Evolutionary conservation across 495 filamentous ascomycete species (phyloP).

Genomic region (Penicillium subrubescens): DNA sequence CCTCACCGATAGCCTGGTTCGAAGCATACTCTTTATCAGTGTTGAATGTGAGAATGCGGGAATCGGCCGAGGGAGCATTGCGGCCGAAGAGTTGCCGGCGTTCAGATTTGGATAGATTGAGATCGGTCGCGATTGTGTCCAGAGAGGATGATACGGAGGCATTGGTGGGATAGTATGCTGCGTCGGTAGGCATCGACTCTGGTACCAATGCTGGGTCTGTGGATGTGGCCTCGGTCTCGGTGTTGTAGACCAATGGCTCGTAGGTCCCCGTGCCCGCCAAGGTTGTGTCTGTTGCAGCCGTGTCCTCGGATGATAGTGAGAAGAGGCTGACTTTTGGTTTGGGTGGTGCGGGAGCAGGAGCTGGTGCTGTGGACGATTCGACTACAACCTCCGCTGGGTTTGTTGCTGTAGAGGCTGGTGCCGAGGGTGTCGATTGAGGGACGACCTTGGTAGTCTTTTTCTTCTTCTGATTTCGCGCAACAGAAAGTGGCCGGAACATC

Average conservation of each 20-base stretch:
- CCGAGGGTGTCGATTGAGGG: conserved; percentile 18
- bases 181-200: background rate
- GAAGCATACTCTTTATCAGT: conserved; percentile 81
- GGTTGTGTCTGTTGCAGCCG: conserved; percentile 6
- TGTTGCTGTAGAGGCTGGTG: conserved; percentile 16
- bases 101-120: conserved; percentile 73
- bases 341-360: conserved; percentile 28
- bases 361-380: conserved; percentile 18
- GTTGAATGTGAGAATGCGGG: conserved; percentile 74
- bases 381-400: background rate
- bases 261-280: conserved; percentile 33
- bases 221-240: conserved; percentile 28
- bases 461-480: conserved; percentile 69
- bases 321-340: conserved; percentile 66
- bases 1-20: conserved; percentile 61
- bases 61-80: conserved; percentile 35
- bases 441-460: conserved; percentile 49
- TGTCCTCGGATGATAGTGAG: conserved; percentile 46
- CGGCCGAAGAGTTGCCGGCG: conserved; percentile 84
- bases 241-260: conserved; percentile 54
- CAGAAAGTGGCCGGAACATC: conserved; percentile 88
- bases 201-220: conserved; percentile 18
- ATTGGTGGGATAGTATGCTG: conserved; percentile 18
- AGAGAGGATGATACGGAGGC: conserved; percentile 42
- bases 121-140: conserved; percentile 65